Evolutionary conservation across 2,329 filamentous ascomycete species (phyloP).

Genomic region (Botrytis galanthina): DNA sequence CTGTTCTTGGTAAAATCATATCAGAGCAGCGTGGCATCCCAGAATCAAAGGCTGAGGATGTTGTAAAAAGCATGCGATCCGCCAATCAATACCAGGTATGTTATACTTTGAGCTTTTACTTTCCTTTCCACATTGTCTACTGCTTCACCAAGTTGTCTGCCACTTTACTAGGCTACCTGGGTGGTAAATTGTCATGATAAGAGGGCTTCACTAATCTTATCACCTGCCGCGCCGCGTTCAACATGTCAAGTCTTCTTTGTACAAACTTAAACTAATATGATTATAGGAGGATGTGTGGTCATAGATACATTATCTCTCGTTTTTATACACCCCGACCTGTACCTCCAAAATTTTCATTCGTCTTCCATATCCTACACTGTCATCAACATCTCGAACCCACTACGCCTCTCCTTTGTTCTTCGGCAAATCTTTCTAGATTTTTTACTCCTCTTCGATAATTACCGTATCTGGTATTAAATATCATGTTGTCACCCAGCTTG

Average conservation of each 20-base stretch:
- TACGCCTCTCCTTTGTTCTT: not conserved
- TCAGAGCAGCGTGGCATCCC: conserved; percentile 77
- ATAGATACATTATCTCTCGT: conserved; percentile 38
- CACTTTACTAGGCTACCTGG: not conserved
- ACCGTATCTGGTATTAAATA: not conserved
- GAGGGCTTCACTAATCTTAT: not conserved
- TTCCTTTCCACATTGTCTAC: not conserved
- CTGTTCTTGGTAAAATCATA: conserved; percentile 82
- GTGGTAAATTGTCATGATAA: not conserved
- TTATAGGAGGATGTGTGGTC: conserved; percentile 70
- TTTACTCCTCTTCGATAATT: not conserved
- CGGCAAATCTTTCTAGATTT: not conserved
- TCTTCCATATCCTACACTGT: not conserved
- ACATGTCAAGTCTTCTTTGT: not conserved
- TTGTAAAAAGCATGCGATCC: conserved; percentile 94
- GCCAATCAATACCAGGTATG: conserved; percentile 91
- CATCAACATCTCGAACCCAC: not conserved
- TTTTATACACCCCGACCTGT: not conserved
- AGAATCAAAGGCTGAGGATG: conserved; percentile 86
- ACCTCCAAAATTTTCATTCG: not conserved
- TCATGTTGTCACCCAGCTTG: not conserved
- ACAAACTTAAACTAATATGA: conserved; percentile 18
- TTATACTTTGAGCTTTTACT: not conserved
- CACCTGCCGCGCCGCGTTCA: not conserved
- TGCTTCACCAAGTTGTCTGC: not conserved